Base-by-base conservation (phyloP, 345 rosid genomes). In the Eucalyptus coolabah region DNA sequence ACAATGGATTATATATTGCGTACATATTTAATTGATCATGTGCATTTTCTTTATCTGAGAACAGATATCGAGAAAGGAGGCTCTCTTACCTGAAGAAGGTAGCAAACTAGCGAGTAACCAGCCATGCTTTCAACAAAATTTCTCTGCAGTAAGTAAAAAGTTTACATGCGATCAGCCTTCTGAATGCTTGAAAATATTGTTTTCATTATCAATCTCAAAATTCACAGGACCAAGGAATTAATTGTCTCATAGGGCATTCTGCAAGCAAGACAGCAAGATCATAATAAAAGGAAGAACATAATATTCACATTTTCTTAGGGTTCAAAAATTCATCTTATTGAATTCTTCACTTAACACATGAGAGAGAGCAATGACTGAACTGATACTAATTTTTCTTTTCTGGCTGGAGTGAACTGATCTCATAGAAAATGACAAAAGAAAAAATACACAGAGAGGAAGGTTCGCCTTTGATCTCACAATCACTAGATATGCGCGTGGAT, bases 41-140 rank as follows among this genome's bases (percentile, higher is more conserved):
- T 3, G 4, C 85, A 77, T 40, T 77, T 77, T 77, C 85, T 21
- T 21, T 77, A 44, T 77, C 85, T 77, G 85, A 40, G 47, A 40
- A 21, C 85, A 77, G 85, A 77, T 77, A 26, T 42, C 0, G 16
- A 77, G 85, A 77, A 77, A 77, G 83, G 50, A 49, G 50, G 63
- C 40, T 50, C 86, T 21, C 86, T 83, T 89, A 97, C 99, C 99
- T 97, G 99, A 83, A 98, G 96, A 88, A 98, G 97, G 93, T 98
- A 98, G 95, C 99, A 98, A 89, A 98, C 99, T 81, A 98, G 93
- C 77, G 99, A 98, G 94, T 97, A 98, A 91, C 99, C 99, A 81
- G 99, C 99, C 99, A 98, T 96, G 93, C 99, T 97, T 93, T 97
- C 99, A 56, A 98, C 99, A 92, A 97, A 98, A 93, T 96, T 98